Percentiles rank a stretch among this genome's conserved stretches.
phyloP scores from a whole-genome alignment of 2,329 filamentous ascomycete species.

The Cadophora malorum region DNA sequence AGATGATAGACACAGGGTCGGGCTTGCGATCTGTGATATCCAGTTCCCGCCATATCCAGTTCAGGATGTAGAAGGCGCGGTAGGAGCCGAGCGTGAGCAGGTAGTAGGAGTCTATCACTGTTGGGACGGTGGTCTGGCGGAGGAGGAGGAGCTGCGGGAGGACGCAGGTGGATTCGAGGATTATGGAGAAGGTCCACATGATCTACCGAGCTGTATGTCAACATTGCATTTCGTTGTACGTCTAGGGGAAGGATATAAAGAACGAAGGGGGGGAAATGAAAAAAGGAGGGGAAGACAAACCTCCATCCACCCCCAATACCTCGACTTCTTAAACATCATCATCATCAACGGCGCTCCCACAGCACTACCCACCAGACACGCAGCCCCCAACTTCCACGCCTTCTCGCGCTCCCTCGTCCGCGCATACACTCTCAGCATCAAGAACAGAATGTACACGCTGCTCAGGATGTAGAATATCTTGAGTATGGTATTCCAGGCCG shows the following conservation, averaged over 20 bases:
- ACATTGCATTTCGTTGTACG: neutral
- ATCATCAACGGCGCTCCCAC: slow-evolving; percentile 75
- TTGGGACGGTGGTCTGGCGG: slow-evolving; percentile 93
- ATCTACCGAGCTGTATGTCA: slow-evolving; percentile 56
- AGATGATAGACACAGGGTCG: slow-evolving; percentile 79
- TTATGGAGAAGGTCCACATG: slow-evolving; percentile 86
- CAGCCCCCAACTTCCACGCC: slow-evolving; percentile 88
- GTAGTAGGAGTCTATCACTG: slow-evolving; percentile 97
- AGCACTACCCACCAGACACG: slow-evolving; percentile 69
- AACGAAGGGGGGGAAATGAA: neutral
- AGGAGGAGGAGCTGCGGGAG: slow-evolving; percentile 91
- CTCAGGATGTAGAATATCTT: slow-evolving; percentile 89
- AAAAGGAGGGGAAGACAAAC: slow-evolving; percentile 50
- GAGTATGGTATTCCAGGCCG: slow-evolving; percentile 77
- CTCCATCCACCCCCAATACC: slow-evolving; percentile 55
- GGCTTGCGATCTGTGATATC: slow-evolving; percentile 66
- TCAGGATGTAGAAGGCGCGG: slow-evolving; percentile 86
- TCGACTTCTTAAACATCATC: slow-evolving; percentile 65
- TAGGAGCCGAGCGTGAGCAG: slow-evolving; percentile 87
- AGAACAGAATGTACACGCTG: slow-evolving; percentile 82
- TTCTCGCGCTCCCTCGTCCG: slow-evolving; percentile 89
- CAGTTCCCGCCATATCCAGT: slow-evolving; percentile 79
- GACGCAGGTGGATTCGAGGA: slow-evolving; percentile 89
- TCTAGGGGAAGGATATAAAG: no score
- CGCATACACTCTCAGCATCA: slow-evolving; percentile 88